Conservation (phyloP, 805 yeast genomes). For the Suhomyces xylopsoci region DNA sequence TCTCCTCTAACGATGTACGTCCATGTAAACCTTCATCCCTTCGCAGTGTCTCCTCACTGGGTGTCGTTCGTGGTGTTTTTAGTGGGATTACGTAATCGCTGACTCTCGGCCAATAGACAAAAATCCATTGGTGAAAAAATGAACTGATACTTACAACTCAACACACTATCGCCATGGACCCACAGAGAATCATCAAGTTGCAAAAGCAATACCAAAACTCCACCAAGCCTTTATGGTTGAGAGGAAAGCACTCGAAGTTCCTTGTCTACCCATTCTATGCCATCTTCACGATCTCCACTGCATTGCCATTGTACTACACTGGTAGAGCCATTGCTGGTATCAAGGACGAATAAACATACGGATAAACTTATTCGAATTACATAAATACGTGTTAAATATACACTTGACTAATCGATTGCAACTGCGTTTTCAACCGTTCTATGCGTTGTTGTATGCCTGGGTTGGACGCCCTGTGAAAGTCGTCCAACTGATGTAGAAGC, state of each 20-base stretch:
- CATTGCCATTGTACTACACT: constrained; percentile 62
- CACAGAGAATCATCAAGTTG: constrained; percentile 46
- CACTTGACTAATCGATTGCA: neutral
- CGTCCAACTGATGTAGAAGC: neutral
- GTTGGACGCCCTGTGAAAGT: neutral
- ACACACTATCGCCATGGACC: constrained; percentile 30
- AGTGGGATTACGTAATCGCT: neutral
- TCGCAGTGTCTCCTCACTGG: too few species aligned
- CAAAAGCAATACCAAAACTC: constrained; percentile 45
- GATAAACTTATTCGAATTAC: neutral
- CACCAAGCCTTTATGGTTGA: constrained; percentile 43
- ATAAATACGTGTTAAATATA: neutral
- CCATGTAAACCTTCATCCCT: too few species aligned
- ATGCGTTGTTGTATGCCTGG: neutral
- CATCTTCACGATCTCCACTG: constrained; percentile 63
- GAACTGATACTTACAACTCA: constrained; percentile 7
- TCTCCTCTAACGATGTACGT: too few species aligned
- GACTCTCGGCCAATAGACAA: constrained; percentile 9
- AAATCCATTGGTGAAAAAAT: constrained; percentile 8
- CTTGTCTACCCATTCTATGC: constrained; percentile 78
- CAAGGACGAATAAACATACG: constrained; percentile 38
- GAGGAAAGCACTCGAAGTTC: constrained; percentile 53
- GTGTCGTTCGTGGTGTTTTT: too few species aligned
- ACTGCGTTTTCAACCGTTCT: neutral
- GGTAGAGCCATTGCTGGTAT: constrained; percentile 72